Evolutionary conservation across 176 grass and related monocot species (phyloP).

Genomic region (Oryza rufipogon): DNA sequence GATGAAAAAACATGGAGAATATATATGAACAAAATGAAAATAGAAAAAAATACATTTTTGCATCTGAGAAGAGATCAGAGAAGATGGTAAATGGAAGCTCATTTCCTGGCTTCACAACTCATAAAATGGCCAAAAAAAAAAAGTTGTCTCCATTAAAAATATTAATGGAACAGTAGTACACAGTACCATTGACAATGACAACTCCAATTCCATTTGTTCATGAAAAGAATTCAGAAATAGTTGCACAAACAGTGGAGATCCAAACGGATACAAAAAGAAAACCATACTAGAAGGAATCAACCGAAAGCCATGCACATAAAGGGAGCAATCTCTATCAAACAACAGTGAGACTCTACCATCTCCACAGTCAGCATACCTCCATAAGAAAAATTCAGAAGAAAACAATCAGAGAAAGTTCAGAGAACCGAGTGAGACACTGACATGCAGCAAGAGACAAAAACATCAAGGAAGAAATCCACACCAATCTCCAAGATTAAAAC

Average conservation of each 20-base stretch:
- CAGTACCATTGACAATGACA: slow-evolving; percentile 22
- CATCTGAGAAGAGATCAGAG: not conserved
- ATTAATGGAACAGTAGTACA: slow-evolving; percentile 39
- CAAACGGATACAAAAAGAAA: not conserved
- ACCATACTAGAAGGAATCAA: not conserved
- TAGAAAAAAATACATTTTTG: not conserved
- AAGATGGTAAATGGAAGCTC: not conserved
- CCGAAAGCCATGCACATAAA: not conserved
- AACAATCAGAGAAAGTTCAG: not conserved
- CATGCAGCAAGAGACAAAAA: not conserved
- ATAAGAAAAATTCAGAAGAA: slow-evolving; percentile 2
- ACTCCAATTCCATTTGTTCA: not conserved
- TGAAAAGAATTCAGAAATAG: not conserved
- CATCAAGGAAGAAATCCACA: not conserved
- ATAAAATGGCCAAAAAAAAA: not conserved
- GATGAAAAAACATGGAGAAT: slow-evolving; percentile 1
- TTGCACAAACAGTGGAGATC: not conserved
- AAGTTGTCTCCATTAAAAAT: not conserved
- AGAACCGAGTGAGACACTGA: not conserved
- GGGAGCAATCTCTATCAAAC: not conserved
- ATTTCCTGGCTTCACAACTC: not conserved
- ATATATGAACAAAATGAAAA: not conserved
- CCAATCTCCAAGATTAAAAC: not conserved
- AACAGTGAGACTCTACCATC: not conserved
- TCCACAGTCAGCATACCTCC: not conserved